These are phyloP conservation scores for Agrostemma githago DNA, from an alignment of 148 eudicot species.

Conservation along the genomic window DNA sequence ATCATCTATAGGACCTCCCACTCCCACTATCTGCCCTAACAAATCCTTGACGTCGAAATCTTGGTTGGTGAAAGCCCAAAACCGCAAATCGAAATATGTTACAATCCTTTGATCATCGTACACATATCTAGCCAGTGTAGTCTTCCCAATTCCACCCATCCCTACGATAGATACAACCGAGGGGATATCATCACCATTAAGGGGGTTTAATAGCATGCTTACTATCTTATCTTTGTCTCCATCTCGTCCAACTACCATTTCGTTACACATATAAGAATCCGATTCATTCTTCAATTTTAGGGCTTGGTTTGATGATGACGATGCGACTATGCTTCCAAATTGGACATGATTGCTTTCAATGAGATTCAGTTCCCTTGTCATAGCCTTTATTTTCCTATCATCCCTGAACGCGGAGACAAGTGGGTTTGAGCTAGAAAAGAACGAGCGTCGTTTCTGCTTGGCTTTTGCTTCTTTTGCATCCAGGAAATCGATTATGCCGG, in stretches of 20 bases:
- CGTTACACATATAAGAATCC: neutral
- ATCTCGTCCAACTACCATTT: slow-evolving; percentile 17
- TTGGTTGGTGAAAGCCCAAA: neutral
- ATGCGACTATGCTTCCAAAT: neutral
- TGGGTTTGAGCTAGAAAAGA: neutral
- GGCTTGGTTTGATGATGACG: neutral
- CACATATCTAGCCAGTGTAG: neutral
- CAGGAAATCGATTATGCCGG: neutral
- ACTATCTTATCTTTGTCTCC: neutral
- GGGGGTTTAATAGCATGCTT: neutral
- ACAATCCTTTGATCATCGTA: neutral
- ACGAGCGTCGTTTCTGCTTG: neutral
- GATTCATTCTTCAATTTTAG: neutral
- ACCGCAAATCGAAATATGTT: neutral
- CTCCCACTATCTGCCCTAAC: neutral
- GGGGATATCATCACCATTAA: neutral
- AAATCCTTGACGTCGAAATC: neutral
- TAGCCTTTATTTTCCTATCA: neutral
- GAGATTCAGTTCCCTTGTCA: neutral
- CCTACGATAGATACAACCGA: slow-evolving; percentile 10
- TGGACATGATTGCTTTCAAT: neutral
- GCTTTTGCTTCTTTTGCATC: neutral
- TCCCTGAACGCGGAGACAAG: neutral
- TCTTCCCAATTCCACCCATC: slow-evolving; percentile 18
- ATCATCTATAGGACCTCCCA: neutral